Evolutionary conservation across 371 early-diverging fungal species (phyloP).

Genomic region (Rhizopus sp.): DNA sequence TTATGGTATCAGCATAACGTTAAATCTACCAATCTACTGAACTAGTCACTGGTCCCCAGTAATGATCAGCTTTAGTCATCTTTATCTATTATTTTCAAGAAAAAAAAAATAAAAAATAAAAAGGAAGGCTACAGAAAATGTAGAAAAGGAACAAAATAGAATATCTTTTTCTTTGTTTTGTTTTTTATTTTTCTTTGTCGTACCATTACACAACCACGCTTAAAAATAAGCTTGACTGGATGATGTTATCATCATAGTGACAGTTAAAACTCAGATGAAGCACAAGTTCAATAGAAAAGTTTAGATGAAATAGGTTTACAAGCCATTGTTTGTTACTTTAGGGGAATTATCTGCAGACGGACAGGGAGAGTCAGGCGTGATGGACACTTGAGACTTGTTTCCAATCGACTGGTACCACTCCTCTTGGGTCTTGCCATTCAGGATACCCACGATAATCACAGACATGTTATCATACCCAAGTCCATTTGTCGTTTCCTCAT

Average conservation of each 20-base stretch:
- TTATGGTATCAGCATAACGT: too few species aligned
- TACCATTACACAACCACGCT: not conserved
- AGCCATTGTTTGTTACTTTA: conserved; percentile 1
- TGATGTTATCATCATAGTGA: not conserved
- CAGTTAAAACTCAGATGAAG: not conserved
- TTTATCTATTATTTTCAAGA: not conserved
- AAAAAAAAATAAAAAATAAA: not conserved
- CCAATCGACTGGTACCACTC: conserved; percentile 67
- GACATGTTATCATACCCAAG: conserved; percentile 99
- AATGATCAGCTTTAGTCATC: conserved; percentile 10
- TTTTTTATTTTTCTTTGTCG: not conserved
- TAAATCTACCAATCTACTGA: conserved; percentile 48
- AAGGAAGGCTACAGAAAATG: not conserved
- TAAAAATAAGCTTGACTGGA: not conserved
- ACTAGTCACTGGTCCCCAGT: conserved; percentile 44
- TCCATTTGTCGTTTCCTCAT: conserved; percentile 82
- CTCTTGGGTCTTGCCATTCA: conserved; percentile 73
- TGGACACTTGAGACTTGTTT: conserved; percentile 1
- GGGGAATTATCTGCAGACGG: not conserved
- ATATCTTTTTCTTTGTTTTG: conserved; percentile 3
- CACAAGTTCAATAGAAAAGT: not conserved
- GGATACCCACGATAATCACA: conserved; percentile 85
- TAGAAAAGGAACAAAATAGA: not conserved
- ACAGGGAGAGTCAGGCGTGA: conserved; percentile 4
- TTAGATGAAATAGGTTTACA: not conserved